Percentiles rank a stretch among this genome's conserved stretches.
phyloP scores from a whole-genome alignment of 768 basidiomycete genomes.

The Lactarius akahatsu region DNA sequence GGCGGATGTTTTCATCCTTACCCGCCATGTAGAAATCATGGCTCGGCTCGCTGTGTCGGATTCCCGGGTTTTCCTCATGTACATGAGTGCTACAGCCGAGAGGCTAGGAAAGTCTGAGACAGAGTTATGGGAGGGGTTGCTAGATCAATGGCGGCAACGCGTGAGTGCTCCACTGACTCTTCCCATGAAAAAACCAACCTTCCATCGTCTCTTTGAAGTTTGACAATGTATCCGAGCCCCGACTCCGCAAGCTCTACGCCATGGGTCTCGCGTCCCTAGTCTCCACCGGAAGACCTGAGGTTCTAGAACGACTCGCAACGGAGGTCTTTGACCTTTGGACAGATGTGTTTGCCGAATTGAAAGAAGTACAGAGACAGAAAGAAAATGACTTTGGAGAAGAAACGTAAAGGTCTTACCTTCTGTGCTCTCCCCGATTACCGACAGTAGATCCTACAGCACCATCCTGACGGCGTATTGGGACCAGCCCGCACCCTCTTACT shows the following conservation, averaged over 20 bases:
- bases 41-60: constrained; percentile 71
- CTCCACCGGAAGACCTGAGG: constrained; percentile 69
- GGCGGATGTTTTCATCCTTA: constrained; percentile 49
- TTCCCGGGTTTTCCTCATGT: constrained; percentile 62
- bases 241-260: constrained; percentile 78
- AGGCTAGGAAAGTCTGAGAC: constrained; percentile 48
- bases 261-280: constrained; percentile 79
- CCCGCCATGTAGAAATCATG: constrained; percentile 71
- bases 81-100: constrained; percentile 63
- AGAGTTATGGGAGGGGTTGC: constrained; percentile 59
- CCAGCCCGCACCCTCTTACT: constrained; percentile 57
- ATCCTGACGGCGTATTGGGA: constrained; percentile 71
- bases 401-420: constrained; percentile 11
- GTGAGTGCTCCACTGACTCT: constrained; percentile 41
- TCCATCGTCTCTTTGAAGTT: constrained; percentile 52
- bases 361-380: constrained; percentile 52
- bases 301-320: constrained; percentile 64
- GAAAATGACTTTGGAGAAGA: constrained; percentile 27
- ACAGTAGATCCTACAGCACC: constrained; percentile 24
- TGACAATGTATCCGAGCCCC: constrained; percentile 86
- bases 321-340: constrained; percentile 88
- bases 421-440: background rate
- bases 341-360: constrained; percentile 85
- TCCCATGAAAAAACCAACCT: background rate
- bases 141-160: constrained; percentile 83